Conservation (phyloP, 768 basidiomycete species). For the Cyclocybe cylindracea region DNA sequence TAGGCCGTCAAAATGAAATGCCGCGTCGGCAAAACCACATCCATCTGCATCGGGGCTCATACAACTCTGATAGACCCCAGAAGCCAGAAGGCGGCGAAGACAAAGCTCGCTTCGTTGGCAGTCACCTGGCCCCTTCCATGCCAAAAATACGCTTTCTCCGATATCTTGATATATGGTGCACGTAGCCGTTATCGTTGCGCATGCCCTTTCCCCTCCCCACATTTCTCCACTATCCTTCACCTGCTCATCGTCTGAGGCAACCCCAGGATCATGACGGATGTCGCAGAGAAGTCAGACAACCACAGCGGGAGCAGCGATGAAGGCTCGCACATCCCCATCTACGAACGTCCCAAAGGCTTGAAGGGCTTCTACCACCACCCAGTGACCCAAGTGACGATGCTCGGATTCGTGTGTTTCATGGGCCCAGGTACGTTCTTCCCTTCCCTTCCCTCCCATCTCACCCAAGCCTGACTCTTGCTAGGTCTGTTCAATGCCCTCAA, state of each 20-base stretch:
- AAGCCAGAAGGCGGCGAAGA: background rate
- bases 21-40: too few species aligned
- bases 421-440: slow-evolving; percentile 40
- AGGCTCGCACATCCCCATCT: slow-evolving; percentile 27
- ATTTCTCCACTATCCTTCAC: too few species aligned
- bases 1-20: too few species aligned
- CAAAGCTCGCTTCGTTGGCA: background rate
- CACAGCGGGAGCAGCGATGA: slow-evolving; percentile 11
- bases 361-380: slow-evolving; percentile 63
- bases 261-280: too few species aligned
- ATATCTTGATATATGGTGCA: too few species aligned
- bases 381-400: slow-evolving; percentile 56
- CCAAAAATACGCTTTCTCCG: too few species aligned
- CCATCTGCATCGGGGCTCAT: too few species aligned
- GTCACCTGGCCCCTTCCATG: background rate
- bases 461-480: slow-evolving; percentile 6
- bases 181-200: background rate
- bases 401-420: slow-evolving; percentile 75
- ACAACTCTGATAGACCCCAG: too few species aligned
- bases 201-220: too few species aligned
- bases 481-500: slow-evolving; percentile 82
- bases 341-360: slow-evolving; percentile 48
- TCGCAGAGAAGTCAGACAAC: too few species aligned
- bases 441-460: slow-evolving; percentile 5
- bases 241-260: too few species aligned